Evolutionary conservation across 179 eudicot species (phyloP).

Genomic region (Spinacia oleracea): DNA sequence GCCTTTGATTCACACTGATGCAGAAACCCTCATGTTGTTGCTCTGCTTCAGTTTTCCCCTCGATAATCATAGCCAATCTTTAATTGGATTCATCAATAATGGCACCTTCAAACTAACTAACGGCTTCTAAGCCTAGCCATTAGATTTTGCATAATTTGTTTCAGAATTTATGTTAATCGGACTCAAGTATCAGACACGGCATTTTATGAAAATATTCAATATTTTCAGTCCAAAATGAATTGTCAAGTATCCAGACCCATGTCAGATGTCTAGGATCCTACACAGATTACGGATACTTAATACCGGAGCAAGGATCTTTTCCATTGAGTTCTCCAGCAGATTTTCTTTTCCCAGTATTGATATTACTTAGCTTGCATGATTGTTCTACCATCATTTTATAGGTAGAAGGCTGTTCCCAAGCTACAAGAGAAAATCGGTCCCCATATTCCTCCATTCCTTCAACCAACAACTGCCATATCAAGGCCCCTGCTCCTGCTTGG

Average conservation of each 20-base stretch:
- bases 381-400: conserved; percentile 46
- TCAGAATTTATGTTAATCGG: not conserved
- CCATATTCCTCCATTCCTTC: conserved; percentile 53
- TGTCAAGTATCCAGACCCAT: too few species aligned
- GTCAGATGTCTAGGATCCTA: not conserved
- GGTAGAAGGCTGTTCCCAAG: conserved; percentile 50
- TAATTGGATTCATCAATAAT: not conserved
- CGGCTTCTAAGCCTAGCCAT: not conserved
- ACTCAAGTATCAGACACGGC: not conserved
- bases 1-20: conserved; percentile 15
- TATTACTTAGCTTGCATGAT: conserved; percentile 43
- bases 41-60: not conserved
- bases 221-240: too few species aligned
- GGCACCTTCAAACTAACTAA: not conserved
- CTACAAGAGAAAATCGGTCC: conserved; percentile 45
- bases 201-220: not conserved
- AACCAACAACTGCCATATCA: conserved; percentile 61
- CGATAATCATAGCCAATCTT: not conserved
- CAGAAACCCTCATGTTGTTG: not conserved
- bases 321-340: conserved; percentile 11
- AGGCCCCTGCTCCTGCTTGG: conserved; percentile 54
- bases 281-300: not conserved
- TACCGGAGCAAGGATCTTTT: conserved; percentile 36
- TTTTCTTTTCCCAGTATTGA: conserved; percentile 21
- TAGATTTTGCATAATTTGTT: not conserved